These are phyloP conservation scores for Backusella tarrabulga DNA, from an alignment of 192 early-diverging fungal genomes.

Conservation along the genomic window DNA sequence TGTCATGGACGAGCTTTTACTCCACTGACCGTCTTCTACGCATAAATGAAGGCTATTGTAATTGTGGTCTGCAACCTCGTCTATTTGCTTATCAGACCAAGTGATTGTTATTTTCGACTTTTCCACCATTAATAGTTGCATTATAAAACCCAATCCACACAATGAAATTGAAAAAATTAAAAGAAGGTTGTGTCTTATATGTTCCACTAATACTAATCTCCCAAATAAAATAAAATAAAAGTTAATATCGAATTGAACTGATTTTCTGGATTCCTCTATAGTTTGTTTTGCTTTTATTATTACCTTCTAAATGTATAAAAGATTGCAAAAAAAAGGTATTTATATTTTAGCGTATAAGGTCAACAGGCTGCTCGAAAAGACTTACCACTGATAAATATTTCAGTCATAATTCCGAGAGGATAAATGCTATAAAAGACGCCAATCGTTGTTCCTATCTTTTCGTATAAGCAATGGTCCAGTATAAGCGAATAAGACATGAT, in stretches of 20 bases:
- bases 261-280: not conserved
- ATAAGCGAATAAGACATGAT: not conserved
- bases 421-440: not conserved
- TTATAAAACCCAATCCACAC: not conserved
- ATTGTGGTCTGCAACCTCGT: not conserved
- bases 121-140: not conserved
- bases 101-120: not conserved
- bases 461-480: not conserved
- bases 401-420: not conserved
- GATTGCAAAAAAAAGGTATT: not conserved
- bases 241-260: not conserved
- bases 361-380: not conserved
- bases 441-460: not conserved
- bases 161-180: not conserved
- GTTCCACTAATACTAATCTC: not conserved
- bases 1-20: conserved; percentile 9
- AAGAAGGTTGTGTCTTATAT: not conserved
- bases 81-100: not conserved
- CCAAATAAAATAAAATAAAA: not conserved
- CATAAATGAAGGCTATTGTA: not conserved
- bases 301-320: not conserved
- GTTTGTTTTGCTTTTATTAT: no score
- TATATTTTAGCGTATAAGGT: no score
- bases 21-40: conserved; percentile 3
- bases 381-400: not conserved